Evolutionary conservation across 2,329 filamentous ascomycete species (phyloP).

Genomic region (Didymella lethalis): DNA sequence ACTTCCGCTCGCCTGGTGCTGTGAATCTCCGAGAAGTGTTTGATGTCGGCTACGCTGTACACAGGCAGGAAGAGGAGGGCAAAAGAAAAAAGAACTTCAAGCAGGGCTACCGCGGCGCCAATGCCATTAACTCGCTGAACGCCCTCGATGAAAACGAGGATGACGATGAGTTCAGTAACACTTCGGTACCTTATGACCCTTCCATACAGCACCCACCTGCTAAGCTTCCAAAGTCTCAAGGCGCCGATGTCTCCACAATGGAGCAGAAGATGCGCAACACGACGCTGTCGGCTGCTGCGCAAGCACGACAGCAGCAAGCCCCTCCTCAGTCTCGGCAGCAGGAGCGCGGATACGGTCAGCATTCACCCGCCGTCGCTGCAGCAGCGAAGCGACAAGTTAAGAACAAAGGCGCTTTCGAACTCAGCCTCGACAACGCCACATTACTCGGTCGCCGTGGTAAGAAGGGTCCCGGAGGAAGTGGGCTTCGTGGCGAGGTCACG

Average conservation of each 20-base stretch:
- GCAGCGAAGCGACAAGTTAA: conserved; percentile 83
- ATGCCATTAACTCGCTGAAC: conserved; percentile 71
- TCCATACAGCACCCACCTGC: conserved; percentile 60
- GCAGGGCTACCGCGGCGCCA: conserved; percentile 71
- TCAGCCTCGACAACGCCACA: conserved; percentile 90
- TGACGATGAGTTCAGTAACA: conserved; percentile 72
- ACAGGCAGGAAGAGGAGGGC: conserved; percentile 93
- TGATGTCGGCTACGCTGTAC: conserved; percentile 97
- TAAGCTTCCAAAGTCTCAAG: conserved; percentile 73
- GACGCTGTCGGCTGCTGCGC: conserved; percentile 72
- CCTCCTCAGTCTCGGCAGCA: conserved; percentile 52
- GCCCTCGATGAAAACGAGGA: conserved; percentile 70
- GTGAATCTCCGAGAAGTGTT: conserved; percentile 97
- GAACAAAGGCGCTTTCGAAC: conserved; percentile 85
- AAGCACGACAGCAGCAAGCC: conserved; percentile 62
- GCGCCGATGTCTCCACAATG: conserved; percentile 72
- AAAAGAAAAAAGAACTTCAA: conserved; percentile 87
- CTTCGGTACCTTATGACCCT: conserved; percentile 63
- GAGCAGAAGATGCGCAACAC: conserved; percentile 89
- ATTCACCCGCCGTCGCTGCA: conserved; percentile 82
- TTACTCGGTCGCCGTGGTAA: conserved; percentile 76
- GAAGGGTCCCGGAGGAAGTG: conserved; percentile 55
- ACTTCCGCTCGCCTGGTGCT: conserved; percentile 94
- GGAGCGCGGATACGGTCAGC: conserved; percentile 83
- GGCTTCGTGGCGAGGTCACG: conserved; percentile 55